Conservation (phyloP, 73 alveolate species). For the Halteria grandinella region DNA sequence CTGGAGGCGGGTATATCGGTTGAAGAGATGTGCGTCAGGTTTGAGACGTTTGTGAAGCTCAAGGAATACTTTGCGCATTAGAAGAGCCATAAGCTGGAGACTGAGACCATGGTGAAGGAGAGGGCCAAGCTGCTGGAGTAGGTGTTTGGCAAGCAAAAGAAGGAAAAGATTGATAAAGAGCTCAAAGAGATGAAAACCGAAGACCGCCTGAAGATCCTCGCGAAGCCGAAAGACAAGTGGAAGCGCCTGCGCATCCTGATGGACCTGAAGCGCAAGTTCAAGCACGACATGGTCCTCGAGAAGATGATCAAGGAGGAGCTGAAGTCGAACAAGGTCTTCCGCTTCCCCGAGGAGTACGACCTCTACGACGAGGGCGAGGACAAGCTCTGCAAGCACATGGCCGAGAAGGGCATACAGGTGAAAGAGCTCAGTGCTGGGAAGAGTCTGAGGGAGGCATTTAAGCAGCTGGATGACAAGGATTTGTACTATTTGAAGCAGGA, state of each 20-base stretch:
- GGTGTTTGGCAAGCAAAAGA: slow-evolving; percentile 17
- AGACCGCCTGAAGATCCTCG: slow-evolving; percentile 63
- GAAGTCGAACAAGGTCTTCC: slow-evolving; percentile 87
- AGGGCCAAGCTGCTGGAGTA: background rate
- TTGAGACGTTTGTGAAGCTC: background rate
- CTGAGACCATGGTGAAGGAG: background rate
- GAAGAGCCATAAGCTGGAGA: background rate
- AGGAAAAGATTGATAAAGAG: slow-evolving; percentile 91
- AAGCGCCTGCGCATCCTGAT: slow-evolving; percentile 80
- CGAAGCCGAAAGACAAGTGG: slow-evolving; percentile 93
- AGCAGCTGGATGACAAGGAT: slow-evolving; percentile 52
- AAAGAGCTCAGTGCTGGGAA: slow-evolving; percentile 53
- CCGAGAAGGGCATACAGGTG: slow-evolving; percentile 65
- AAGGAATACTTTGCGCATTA: background rate
- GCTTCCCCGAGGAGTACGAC: slow-evolving; percentile 96
- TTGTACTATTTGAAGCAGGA: slow-evolving; percentile 36
- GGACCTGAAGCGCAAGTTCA: slow-evolving; percentile 81
- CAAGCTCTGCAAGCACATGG: slow-evolving; percentile 70
- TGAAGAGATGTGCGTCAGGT: background rate
- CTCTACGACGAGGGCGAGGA: slow-evolving; percentile 92
- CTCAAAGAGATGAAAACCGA: slow-evolving; percentile 87
- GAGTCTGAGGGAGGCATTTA: slow-evolving; percentile 73
- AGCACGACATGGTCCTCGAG: slow-evolving; percentile 91
- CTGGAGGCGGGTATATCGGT: background rate
- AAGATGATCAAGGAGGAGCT: slow-evolving; percentile 92